A percentile compares a stretch with the other conserved stretches of the same genome.
phyloP scores from a whole-genome alignment of 768 basidiomycete species.

The Mycena belliarum region DNA sequence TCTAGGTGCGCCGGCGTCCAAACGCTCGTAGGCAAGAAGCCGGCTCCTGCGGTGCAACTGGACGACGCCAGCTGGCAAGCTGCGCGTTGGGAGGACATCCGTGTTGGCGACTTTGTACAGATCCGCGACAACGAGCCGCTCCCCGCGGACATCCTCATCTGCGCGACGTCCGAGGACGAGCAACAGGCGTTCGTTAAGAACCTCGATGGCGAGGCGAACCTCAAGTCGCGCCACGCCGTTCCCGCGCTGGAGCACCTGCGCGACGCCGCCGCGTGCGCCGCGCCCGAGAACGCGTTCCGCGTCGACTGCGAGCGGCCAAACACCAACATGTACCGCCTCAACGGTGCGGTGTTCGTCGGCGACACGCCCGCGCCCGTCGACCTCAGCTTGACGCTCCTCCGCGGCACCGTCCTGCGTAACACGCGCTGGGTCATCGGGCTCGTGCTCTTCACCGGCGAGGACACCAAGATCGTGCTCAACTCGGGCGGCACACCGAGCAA shows the following conservation, averaged over 20 bases:
- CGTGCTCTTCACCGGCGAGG: constrained; percentile 88
- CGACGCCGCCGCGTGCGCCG: constrained; percentile 61
- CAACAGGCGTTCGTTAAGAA: constrained; percentile 94
- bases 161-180: constrained; percentile 89
- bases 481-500: constrained; percentile 95
- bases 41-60: too few relatives aligned
- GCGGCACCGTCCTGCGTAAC: constrained; percentile 92
- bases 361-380: constrained; percentile 66
- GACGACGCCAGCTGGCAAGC: constrained; percentile 51
- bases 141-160: constrained; percentile 89
- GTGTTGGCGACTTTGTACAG: constrained; percentile 90
- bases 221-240: constrained; percentile 89
- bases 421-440: constrained; percentile 94
- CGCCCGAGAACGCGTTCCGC: constrained; percentile 54
- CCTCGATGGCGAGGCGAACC: constrained; percentile 96
- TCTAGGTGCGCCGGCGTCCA: constrained; percentile 33
- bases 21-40: constrained; percentile 14
- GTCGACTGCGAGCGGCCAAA: constrained; percentile 91
- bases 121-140: constrained; percentile 80
- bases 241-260: constrained; percentile 73
- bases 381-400: constrained; percentile 79
- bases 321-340: constrained; percentile 89
- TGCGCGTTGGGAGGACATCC: constrained; percentile 84
- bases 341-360: constrained; percentile 67
- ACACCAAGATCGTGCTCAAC: constrained; percentile 94